Base-by-base conservation (phyloP, 2,329 filamentous ascomycete genomes). In the Beauveria medogensis region DNA sequence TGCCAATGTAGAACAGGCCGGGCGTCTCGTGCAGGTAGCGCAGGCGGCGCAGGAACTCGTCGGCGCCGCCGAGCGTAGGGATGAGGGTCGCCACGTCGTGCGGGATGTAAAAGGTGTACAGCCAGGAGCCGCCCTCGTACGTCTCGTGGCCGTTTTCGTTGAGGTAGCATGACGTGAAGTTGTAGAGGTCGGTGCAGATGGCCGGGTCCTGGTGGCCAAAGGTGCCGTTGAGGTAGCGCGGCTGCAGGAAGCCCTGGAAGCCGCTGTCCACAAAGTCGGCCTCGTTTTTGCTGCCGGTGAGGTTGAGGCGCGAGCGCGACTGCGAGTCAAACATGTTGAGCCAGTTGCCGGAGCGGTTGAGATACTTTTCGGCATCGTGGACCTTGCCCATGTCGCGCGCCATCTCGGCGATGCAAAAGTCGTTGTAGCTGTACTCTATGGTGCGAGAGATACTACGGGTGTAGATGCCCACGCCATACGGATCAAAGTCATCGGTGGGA, bases 361-460 rank as follows among this genome's bases (percentile, higher is more conserved):
- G 72, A 66, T 91, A 92, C 67, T 86, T 88, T 6, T 74, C 66
- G 60, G 77, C 76, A 54, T 87, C 83, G 0, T 73, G 73, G 1
- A 67, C 68, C 59, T 82, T 77, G 12, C 82, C 83, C 20, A 91
- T 72, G 0, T 74, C 80, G 20, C 78, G 75, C 5, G 88, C 87
- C 56, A 91, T 79, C 37, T 81, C 73, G 1, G 84, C 81, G 60
- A 90, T 86, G 66, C 84, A 86, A 66, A 87, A 92, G 72, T 92
- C 90, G 64, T 92, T 82, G 72, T 92, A 92, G 0, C 88, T 86
- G 69, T 92, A 92, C 69, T 92, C 90, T 5, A 92, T 82, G 0
- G 88, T 91, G 3, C 90, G 80, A 2, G 86, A 90, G 34, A 93
- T 82, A 60, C 82, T 87, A 7, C 90, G 82, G 0, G 87, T 89